Percentiles rank a stretch among this genome's conserved stretches.
These are phyloP conservation scores for Scheffersomyces illinoinensis DNA, from an alignment of 1,139 yeast genomes.

Conservation along the genomic window DNA sequence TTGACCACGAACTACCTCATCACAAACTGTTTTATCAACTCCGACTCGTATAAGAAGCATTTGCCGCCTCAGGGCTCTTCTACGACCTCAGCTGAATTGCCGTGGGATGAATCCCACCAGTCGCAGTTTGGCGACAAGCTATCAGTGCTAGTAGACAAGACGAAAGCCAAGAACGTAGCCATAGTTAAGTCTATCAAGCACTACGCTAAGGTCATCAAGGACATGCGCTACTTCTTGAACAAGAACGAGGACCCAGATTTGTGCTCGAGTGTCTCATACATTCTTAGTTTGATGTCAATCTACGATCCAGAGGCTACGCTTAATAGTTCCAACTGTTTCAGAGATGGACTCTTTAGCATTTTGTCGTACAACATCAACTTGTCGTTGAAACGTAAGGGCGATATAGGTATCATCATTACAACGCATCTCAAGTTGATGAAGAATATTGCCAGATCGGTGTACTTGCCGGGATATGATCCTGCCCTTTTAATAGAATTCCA, in stretches of 20 bases:
- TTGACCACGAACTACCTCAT: slow-evolving; percentile 43
- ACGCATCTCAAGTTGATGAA: slow-evolving; percentile 39
- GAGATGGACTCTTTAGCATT: slow-evolving; percentile 44
- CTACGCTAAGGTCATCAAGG: slow-evolving; percentile 40
- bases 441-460: slow-evolving; percentile 37
- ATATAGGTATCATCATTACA: slow-evolving; percentile 24
- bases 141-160: slow-evolving; percentile 2
- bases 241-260: slow-evolving; percentile 32
- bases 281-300: slow-evolving; percentile 43
- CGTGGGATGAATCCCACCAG: background rate
- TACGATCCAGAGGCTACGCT: slow-evolving; percentile 48
- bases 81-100: background rate
- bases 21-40: slow-evolving; percentile 29
- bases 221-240: slow-evolving; percentile 32
- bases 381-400: slow-evolving; percentile 17
- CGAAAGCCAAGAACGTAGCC: slow-evolving; percentile 24
- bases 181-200: slow-evolving; percentile 35
- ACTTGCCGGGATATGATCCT: slow-evolving; percentile 41
- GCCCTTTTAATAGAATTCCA: slow-evolving; percentile 32
- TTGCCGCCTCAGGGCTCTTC: background rate
- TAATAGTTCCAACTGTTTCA: slow-evolving; percentile 39
- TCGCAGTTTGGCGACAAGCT: slow-evolving; percentile 1
- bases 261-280: slow-evolving; percentile 40
- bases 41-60: slow-evolving; percentile 15
- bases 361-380: slow-evolving; percentile 31